phyloP scores from a whole-genome alignment of 2,329 filamentous ascomycete genomes.

The Pyrenochaeta sp. region DNA sequence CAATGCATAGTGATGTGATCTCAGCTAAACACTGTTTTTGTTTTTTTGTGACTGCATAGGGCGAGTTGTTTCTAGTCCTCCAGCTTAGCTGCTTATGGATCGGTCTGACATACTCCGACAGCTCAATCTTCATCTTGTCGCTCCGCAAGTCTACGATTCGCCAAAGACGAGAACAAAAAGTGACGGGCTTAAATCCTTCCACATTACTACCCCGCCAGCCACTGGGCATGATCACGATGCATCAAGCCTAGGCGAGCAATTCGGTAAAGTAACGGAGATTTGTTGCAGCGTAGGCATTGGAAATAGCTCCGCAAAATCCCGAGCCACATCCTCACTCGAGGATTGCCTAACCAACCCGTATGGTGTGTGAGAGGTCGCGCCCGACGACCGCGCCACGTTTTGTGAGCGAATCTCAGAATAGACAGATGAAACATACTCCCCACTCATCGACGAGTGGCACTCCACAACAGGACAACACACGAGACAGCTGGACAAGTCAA shows the following conservation, averaged over 20 bases:
- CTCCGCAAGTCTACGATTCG: background rate
- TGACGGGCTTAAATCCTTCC: background rate
- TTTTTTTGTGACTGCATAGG: conserved; percentile 2
- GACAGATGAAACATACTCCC: too few relatives aligned
- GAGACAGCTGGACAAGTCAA: too few relatives aligned
- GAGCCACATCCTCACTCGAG: too few relatives aligned
- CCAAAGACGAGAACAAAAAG: background rate
- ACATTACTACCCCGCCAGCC: background rate
- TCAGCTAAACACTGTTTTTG: background rate
- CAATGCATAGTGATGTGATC: background rate
- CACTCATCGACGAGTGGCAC: too few relatives aligned
- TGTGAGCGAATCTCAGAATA: too few relatives aligned
- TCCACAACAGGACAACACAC: too few relatives aligned
- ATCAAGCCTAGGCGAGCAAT: too few relatives aligned
- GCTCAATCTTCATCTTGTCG: background rate
- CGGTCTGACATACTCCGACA: conserved; percentile 1
- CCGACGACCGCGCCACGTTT: too few relatives aligned
- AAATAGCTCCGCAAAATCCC: too few relatives aligned
- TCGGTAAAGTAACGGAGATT: background rate
- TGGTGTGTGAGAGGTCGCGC: too few relatives aligned
- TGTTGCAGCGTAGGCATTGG: background rate
- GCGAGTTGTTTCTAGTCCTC: background rate
- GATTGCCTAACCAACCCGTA: too few relatives aligned
- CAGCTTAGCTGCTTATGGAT: background rate
- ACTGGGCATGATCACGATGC: background rate